Percentiles rank a stretch among this genome's conserved stretches.
Evolutionary conservation across 441 rosid genomes (phyloP).

Genomic region (Euphorbia schlechtendalii): DNA sequence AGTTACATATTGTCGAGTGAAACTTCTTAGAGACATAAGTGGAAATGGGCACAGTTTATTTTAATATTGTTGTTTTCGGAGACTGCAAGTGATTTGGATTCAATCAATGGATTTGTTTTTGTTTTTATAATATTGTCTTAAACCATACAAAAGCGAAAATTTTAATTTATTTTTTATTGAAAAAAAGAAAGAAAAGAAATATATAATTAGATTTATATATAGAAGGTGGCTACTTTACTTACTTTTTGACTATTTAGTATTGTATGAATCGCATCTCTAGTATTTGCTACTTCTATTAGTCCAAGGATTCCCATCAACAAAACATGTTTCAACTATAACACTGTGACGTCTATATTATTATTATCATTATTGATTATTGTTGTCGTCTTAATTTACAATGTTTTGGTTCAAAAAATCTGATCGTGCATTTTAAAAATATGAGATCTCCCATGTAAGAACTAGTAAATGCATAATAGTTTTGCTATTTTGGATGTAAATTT

Average conservation of each 20-base stretch:
- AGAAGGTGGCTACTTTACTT: neutral
- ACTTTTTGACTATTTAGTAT: neutral
- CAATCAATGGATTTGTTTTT: neutral
- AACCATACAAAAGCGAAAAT: neutral
- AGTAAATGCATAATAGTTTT: no score
- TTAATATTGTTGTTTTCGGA: neutral
- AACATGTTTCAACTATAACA: neutral
- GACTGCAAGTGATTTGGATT: neutral
- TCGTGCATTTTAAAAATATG: no score
- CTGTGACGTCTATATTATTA: no score
- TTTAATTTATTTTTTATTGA: slow-evolving; percentile 4
- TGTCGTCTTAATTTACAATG: no score
- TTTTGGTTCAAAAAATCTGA: no score
- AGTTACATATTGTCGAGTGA: no score
- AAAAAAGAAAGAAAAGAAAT: no score
- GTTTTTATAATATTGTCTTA: neutral
- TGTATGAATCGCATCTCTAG: neutral
- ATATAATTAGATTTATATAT: no score
- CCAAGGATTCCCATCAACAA: slow-evolving; percentile 4
- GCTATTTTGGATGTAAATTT: no score
- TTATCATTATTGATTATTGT: no score
- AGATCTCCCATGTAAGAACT: no score
- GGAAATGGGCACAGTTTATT: neutral
- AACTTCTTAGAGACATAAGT: neutral
- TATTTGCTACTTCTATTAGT: neutral